Evolutionary conservation across 176 grass and related monocot species (phyloP).

Genomic region (Zea mays): DNA sequence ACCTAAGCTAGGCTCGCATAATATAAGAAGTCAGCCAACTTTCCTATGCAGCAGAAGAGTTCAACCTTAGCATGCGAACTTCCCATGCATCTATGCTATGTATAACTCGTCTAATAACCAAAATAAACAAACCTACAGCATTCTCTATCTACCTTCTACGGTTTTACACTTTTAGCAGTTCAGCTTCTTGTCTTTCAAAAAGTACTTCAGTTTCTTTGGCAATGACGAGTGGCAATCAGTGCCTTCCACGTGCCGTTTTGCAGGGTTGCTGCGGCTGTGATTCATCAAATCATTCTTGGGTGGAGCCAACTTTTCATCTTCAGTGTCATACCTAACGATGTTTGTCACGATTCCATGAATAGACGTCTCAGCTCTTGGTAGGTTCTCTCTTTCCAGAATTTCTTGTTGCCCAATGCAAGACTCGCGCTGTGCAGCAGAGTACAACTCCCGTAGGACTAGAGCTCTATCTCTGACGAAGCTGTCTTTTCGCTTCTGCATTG

Average conservation of each 20-base stretch:
- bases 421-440: constrained; percentile 45
- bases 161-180: constrained; percentile 12
- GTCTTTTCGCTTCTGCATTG: constrained; percentile 62
- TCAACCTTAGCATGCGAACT: constrained; percentile 8
- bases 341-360: constrained; percentile 68
- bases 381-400: constrained; percentile 54
- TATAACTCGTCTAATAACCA: constrained; percentile 5
- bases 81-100: constrained; percentile 2
- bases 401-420: constrained; percentile 56
- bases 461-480: constrained; percentile 57
- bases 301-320: constrained; percentile 24
- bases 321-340: constrained; percentile 46
- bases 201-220: constrained; percentile 45
- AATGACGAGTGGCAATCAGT: neutral
- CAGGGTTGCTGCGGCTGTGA: neutral
- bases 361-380: constrained; percentile 53
- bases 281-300: neutral
- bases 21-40: neutral
- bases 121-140: neutral
- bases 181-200: constrained; percentile 32
- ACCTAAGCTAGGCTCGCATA: neutral
- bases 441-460: constrained; percentile 50
- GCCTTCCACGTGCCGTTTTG: constrained; percentile 41
- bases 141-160: neutral
- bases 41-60: constrained; percentile 8